These are phyloP conservation scores for Xylaria sp. DNA, from an alignment of 2,329 filamentous ascomycete genomes.

Conservation along the genomic window DNA sequence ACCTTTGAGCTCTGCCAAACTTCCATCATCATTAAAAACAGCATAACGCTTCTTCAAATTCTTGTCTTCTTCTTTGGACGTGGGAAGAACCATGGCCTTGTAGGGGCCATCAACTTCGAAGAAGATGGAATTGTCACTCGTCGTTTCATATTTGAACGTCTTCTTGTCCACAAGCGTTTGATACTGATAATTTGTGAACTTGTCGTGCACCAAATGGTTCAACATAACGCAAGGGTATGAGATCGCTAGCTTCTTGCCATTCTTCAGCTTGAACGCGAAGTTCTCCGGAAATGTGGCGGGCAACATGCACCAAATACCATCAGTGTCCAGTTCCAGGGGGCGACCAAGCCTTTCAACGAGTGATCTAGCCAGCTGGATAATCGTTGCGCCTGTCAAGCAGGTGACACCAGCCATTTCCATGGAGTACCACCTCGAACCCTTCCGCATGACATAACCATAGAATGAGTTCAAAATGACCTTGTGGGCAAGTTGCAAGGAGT, in stretches of 20 bases:
- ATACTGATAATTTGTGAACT: conserved; percentile 98
- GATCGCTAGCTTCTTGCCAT: conserved; percentile 94
- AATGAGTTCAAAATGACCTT: conserved; percentile 99
- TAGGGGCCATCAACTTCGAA: conserved; percentile 99
- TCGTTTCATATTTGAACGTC: conserved; percentile 91
- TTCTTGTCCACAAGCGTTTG: conserved; percentile 84
- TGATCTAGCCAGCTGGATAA: conserved; percentile 95
- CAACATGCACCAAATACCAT: conserved; percentile 99
- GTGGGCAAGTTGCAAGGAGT: conserved; percentile 95
- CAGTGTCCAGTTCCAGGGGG: conserved; percentile 93
- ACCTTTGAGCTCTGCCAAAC: conserved; percentile 92
- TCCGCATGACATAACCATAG: conserved; percentile 99
- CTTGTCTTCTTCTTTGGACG: conserved; percentile 98
- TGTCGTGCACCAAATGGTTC: conserved; percentile 94
- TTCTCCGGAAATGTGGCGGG: conserved; percentile 97
- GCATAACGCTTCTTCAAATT: conserved; percentile 99
- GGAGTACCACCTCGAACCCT: conserved; percentile 98
- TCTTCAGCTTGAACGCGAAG: conserved; percentile 92
- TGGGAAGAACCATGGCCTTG: conserved; percentile 95
- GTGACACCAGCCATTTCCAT: conserved; percentile 99
- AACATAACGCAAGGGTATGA: conserved; percentile 99
- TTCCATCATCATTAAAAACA: conserved; percentile 98
- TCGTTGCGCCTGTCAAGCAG: conserved; percentile 93
- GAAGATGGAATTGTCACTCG: conserved; percentile 99
- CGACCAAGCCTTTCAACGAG: conserved; percentile 93